Conservation (phyloP, 306 rosid species). For the Begonia masoniana region DNA sequence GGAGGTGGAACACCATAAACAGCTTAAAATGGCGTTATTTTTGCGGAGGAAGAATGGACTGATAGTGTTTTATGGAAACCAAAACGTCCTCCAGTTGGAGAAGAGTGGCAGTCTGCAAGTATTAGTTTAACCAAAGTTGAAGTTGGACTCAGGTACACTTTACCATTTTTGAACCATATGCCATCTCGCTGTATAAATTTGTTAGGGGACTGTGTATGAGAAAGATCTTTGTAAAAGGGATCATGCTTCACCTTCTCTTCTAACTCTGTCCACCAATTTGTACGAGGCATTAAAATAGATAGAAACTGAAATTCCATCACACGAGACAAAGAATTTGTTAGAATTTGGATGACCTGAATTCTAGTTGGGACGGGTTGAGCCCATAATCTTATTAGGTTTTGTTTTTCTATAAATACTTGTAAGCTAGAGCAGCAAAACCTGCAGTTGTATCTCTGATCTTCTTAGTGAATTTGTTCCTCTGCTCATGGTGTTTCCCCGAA, state of each 20-base stretch:
- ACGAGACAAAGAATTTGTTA: neutral
- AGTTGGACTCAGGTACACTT: neutral
- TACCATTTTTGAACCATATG: neutral
- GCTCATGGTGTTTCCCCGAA: too few species aligned
- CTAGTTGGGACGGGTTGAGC: too few species aligned
- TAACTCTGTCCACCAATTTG: neutral
- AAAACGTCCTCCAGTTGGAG: neutral
- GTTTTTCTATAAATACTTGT: too few species aligned
- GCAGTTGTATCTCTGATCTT: too few species aligned
- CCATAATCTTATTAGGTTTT: too few species aligned
- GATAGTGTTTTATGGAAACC: neutral
- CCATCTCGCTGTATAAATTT: neutral
- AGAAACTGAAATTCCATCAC: neutral
- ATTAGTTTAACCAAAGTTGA: neutral
- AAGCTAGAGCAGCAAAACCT: too few species aligned
- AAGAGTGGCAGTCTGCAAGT: neutral
- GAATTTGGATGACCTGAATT: too few species aligned
- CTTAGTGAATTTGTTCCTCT: too few species aligned
- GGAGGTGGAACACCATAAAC: neutral
- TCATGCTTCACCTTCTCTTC: neutral
- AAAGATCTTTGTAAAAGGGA: too few species aligned
- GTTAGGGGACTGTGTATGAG: neutral
- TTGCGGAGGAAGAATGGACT: neutral
- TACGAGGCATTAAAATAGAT: neutral
- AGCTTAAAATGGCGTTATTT: neutral